Evolutionary conservation across 2,329 filamentous ascomycete genomes (phyloP).

Genomic region (Aspergillus amoenus): DNA sequence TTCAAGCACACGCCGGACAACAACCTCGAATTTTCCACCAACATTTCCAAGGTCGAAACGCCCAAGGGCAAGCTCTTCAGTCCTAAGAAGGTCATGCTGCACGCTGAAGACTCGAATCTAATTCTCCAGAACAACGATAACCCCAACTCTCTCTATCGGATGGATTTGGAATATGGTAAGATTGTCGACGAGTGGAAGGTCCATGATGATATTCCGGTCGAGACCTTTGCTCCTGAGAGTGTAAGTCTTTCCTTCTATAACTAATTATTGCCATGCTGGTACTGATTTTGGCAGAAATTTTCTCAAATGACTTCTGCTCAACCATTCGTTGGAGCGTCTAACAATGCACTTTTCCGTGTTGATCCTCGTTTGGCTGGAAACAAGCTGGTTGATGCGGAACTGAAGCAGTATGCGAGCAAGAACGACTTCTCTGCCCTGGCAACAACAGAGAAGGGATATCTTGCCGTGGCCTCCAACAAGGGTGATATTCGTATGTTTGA

Average conservation of each 20-base stretch:
- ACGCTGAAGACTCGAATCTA: constrained; percentile 85
- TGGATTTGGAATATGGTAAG: constrained; percentile 98
- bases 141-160: constrained; percentile 88
- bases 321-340: constrained; percentile 89
- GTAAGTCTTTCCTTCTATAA: constrained; percentile 38
- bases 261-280: constrained; percentile 9
- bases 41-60: constrained; percentile 92
- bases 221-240: constrained; percentile 88
- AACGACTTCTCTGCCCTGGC: constrained; percentile 95
- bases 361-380: constrained; percentile 86
- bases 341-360: constrained; percentile 89
- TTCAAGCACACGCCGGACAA: constrained; percentile 96
- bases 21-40: constrained; percentile 91
- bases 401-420: constrained; percentile 96
- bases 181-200: constrained; percentile 99
- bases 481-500: constrained; percentile 97
- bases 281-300: constrained; percentile 67
- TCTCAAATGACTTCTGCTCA: constrained; percentile 95
- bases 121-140: constrained; percentile 80
- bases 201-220: constrained; percentile 91
- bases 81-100: constrained; percentile 95
- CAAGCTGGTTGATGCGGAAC: constrained; percentile 87
- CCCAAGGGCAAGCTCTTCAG: constrained; percentile 84
- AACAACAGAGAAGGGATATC: constrained; percentile 94
- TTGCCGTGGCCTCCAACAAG: constrained; percentile 96